These are phyloP conservation scores for Raddia guianensis DNA, from an alignment of 176 grass and related monocot species.

Conservation along the genomic window DNA sequence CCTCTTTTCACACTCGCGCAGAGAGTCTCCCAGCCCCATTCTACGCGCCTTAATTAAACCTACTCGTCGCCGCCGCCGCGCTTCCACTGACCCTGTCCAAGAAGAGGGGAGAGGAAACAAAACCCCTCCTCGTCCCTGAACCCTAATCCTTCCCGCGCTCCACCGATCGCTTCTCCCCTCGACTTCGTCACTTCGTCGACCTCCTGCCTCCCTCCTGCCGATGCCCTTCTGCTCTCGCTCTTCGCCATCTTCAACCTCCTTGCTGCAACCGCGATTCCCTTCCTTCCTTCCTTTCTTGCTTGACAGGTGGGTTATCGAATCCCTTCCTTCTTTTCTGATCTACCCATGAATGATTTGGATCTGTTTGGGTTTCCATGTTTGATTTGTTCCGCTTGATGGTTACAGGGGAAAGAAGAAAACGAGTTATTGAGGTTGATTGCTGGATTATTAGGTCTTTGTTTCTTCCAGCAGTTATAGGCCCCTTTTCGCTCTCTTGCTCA, in stretches of 20 bases:
- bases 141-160: not conserved
- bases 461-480: not conserved
- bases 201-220: not conserved
- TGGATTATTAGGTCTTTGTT: not conserved
- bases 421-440: not conserved
- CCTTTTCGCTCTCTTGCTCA: not conserved
- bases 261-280: not conserved
- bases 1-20: too few species aligned
- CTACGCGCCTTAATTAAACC: not conserved
- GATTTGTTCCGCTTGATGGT: not conserved
- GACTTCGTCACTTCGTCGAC: not conserved
- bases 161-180: not conserved
- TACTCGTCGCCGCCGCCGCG: too few species aligned
- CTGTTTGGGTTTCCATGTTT: not conserved
- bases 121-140: not conserved
- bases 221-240: not conserved
- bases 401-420: not conserved
- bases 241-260: not conserved
- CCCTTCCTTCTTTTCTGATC: not conserved
- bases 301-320: not conserved
- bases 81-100: not conserved
- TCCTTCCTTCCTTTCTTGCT: not conserved
- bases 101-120: not conserved
- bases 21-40: not conserved
- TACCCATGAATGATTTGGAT: constrained; percentile 2